Evolutionary conservation across 352 stramenopile species (phyloP).

Genomic region (Globisporangium rhizosaccharum): DNA sequence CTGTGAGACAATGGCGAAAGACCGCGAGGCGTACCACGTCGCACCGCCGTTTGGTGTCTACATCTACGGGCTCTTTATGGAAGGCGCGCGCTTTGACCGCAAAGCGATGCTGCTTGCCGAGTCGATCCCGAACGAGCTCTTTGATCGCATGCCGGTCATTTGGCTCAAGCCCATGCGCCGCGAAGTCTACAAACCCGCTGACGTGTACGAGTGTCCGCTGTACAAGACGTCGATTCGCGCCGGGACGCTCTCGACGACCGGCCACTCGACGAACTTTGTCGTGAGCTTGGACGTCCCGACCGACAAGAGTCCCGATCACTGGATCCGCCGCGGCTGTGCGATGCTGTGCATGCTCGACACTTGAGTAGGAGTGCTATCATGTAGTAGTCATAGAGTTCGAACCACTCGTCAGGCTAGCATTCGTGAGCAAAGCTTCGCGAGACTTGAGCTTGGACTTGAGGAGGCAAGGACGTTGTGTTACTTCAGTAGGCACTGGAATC

Average conservation of each 20-base stretch:
- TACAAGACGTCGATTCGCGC: constrained; percentile 92
- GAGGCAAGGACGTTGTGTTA: no score
- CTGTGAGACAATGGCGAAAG: constrained; percentile 71
- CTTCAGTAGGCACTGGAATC: no score
- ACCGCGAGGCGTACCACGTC: constrained; percentile 60
- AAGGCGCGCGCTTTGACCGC: constrained; percentile 89
- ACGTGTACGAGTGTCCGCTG: constrained; percentile 88
- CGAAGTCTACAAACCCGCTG: constrained; percentile 63
- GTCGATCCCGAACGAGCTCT: constrained; percentile 85
- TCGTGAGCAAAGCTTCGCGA: no score
- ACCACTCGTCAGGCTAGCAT: no score
- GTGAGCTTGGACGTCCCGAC: constrained; percentile 84
- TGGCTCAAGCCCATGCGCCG: constrained; percentile 84
- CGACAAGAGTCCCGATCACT: constrained; percentile 81
- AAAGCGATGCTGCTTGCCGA: constrained; percentile 75
- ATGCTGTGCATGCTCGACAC: constrained; percentile 95
- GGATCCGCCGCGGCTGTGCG: constrained; percentile 90
- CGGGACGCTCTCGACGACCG: constrained; percentile 90
- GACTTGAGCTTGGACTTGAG: no score
- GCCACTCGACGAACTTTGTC: constrained; percentile 94
- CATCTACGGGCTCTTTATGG: constrained; percentile 94
- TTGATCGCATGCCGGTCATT: constrained; percentile 90
- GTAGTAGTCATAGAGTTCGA: not conserved
- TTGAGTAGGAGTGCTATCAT: constrained; percentile 21
- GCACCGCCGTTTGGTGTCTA: constrained; percentile 86